Evolutionary conservation across 2,329 filamentous ascomycete species (phyloP).

Genomic region (Ascochyta pisi): DNA sequence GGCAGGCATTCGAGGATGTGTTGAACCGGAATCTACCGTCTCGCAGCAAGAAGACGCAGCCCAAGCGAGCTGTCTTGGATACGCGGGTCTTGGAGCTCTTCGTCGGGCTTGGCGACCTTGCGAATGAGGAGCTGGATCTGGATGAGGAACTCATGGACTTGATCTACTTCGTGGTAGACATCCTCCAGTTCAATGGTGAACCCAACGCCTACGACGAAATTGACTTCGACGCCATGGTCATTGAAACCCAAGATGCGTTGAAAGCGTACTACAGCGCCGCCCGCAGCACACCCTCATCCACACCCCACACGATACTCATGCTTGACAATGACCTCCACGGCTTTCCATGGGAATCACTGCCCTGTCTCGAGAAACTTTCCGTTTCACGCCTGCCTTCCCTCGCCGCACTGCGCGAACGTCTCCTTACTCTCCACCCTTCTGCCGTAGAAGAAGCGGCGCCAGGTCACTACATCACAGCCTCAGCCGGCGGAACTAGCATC

Average conservation of each 20-base stretch:
- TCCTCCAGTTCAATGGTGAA: constrained; percentile 95
- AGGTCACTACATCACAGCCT: constrained; percentile 58
- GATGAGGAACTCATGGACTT: constrained; percentile 92
- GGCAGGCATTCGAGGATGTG: constrained; percentile 77
- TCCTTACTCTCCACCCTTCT: constrained; percentile 62
- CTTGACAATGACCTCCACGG: constrained; percentile 89
- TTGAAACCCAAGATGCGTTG: constrained; percentile 86
- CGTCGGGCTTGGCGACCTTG: constrained; percentile 79
- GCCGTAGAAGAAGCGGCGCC: constrained; percentile 21
- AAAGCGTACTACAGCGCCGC: constrained; percentile 72
- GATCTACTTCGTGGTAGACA: constrained; percentile 94
- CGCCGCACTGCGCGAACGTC: constrained; percentile 77
- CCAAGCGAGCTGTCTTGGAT: constrained; percentile 62
- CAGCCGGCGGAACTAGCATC: constrained; percentile 72
- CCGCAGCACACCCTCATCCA: constrained; percentile 45
- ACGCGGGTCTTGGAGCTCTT: constrained; percentile 83
- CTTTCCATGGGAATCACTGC: constrained; percentile 96
- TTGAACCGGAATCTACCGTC: constrained; percentile 88
- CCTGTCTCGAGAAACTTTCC: constrained; percentile 78
- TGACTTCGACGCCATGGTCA: constrained; percentile 89
- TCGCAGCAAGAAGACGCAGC: constrained; percentile 66
- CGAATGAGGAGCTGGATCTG: constrained; percentile 71
- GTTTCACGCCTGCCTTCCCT: constrained; percentile 90
- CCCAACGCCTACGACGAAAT: constrained; percentile 97
- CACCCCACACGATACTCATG: constrained; percentile 81